Evolutionary conservation across 306 rosid genomes (phyloP).

Genomic region (Corylus americana): DNA sequence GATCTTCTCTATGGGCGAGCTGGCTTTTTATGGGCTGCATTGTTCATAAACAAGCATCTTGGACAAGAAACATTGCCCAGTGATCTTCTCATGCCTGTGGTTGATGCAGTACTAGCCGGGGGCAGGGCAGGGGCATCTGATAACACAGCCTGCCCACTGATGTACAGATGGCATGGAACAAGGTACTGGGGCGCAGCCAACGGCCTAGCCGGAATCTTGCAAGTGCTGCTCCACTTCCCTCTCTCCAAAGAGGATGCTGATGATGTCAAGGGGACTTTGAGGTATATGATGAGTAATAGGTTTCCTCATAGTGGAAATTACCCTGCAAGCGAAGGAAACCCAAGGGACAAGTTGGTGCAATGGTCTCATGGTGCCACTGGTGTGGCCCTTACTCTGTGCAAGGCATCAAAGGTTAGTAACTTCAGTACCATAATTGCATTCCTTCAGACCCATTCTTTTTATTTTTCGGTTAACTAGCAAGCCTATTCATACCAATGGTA

Average conservation of each 20-base stretch:
- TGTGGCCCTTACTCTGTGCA: conserved; percentile 78
- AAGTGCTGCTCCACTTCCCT: conserved; percentile 74
- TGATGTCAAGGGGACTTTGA: conserved; percentile 74
- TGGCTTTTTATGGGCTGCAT: conserved; percentile 83
- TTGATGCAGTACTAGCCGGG: conserved; percentile 78
- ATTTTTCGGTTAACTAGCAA: too few relatives aligned
- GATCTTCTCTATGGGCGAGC: conserved; percentile 87
- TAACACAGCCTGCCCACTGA: conserved; percentile 74
- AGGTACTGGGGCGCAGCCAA: conserved; percentile 90
- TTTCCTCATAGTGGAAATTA: conserved; percentile 85
- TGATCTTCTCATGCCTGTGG: conserved; percentile 59
- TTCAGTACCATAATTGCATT: neutral
- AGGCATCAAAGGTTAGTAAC: conserved; percentile 76
- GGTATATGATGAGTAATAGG: conserved; percentile 77
- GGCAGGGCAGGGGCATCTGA: conserved; percentile 90
- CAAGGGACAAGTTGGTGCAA: conserved; percentile 78
- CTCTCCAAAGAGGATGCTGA: conserved; percentile 65
- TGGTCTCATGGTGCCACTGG: conserved; percentile 95
- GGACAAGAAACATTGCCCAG: conserved; percentile 55
- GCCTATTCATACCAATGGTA: too few relatives aligned
- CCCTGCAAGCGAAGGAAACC: conserved; percentile 91
- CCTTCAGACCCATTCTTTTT: neutral
- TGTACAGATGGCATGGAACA: conserved; percentile 95
- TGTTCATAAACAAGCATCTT: conserved; percentile 65
- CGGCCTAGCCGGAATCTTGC: conserved; percentile 83